Base-by-base conservation (phyloP, 768 basidiomycete genomes). In the Dioszegia hungarica region DNA sequence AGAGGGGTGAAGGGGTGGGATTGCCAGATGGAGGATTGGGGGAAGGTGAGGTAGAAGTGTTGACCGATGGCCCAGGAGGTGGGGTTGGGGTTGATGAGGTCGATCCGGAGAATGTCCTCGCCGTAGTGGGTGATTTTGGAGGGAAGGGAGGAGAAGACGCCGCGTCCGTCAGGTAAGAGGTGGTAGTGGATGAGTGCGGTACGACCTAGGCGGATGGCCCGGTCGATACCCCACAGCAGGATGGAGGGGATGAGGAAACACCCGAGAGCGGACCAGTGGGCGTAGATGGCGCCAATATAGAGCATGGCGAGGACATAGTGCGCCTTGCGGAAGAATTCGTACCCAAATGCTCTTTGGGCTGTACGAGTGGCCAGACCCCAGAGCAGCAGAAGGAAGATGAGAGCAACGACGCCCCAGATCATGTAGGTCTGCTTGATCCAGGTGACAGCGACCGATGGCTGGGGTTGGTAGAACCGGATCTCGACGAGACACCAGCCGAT, bases 1-100 rank as follows among this genome's bases (percentile, higher is more conserved):
- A 63, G 37, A 2, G 65, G 65, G 1, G 66, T 67, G 49, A 67
- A 67, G 1, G 66, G 66, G 37, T 67, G 66, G 2, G 66, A 67
- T 41, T 67, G 66, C 62, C 62, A 64, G 37, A 64, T 64, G n/a
- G 59, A 48, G 10, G 33, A 40, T 27, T 66, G 27, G n/a, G 51
- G 24, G 57, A 64, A 63, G 28, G 48, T 56, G 39, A 67, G 54
- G 51, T 59, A 67, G 45, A 67, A 63, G 39, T 67, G 65, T 53
- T 66, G 65, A 37, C 65, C 65, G 34, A 66, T 39, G 0, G 52
- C 20, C 48, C 54, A 66, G 19, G 47, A 49, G 15, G 51, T 38
- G 17, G 54, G 50, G 19, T 53, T 43, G 29, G 53, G 50, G 31
- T 56, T 62, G 34, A 46, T 33, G 17, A 66, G 44, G 22, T 66